A percentile compares a stretch with the other conserved stretches of the same genome.
phyloP scores from a whole-genome alignment of 345 rosid species.

The Syzygium aromaticum region DNA sequence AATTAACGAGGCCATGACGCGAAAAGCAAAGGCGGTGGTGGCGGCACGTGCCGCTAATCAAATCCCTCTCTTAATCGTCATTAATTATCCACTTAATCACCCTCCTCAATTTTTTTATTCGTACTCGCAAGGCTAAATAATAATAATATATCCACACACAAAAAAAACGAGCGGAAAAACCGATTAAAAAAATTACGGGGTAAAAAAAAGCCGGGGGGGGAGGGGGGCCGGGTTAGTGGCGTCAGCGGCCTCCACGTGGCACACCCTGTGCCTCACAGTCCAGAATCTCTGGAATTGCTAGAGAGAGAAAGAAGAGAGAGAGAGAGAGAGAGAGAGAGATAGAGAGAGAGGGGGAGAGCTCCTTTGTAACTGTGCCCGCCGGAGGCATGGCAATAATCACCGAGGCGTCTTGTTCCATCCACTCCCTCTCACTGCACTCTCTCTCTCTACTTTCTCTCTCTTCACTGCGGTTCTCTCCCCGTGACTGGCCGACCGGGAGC shows the following conservation, averaged over 20 bases:
- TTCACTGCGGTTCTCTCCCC: neutral
- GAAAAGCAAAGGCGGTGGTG: neutral
- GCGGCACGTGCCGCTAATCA: neutral
- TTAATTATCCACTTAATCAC: neutral
- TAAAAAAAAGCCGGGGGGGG: neutral
- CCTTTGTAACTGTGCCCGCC: neutral
- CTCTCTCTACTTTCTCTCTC: neutral
- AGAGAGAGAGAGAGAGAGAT: neutral
- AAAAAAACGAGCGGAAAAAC: neutral
- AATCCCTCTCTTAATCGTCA: neutral
- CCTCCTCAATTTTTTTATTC: neutral
- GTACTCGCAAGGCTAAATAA: neutral
- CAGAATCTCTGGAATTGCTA: constrained; percentile 17
- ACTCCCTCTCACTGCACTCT: neutral
- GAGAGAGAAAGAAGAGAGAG: neutral
- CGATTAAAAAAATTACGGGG: neutral
- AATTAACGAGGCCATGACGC: neutral
- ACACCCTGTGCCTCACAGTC: constrained; percentile 22
- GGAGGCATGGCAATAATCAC: neutral
- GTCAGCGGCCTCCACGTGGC: constrained; percentile 33
- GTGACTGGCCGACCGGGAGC: neutral
- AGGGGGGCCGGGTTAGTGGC: neutral
- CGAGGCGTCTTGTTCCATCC: neutral
- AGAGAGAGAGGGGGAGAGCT: neutral
- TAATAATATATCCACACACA: no score